These are phyloP conservation scores for Fusarium clavum DNA, from an alignment of 2,329 filamentous ascomycete genomes.

Conservation along the genomic window DNA sequence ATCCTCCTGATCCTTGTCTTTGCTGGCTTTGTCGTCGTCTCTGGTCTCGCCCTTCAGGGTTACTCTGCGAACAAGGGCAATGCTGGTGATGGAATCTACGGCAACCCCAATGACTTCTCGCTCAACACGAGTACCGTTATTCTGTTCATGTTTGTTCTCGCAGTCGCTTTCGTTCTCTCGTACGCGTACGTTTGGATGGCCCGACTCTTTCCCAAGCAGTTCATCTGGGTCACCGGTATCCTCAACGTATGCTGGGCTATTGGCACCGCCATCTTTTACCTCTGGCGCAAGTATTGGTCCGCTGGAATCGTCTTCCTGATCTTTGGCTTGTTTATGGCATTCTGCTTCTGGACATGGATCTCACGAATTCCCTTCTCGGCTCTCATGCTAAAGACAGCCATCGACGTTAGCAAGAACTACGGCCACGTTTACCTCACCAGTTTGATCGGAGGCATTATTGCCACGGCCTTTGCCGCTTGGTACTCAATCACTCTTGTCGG, in stretches of 20 bases:
- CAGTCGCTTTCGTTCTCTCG: constrained; percentile 78
- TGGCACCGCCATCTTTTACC: constrained; percentile 89
- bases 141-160: constrained; percentile 83
- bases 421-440: constrained; percentile 91
- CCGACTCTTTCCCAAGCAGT: constrained; percentile 84
- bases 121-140: constrained; percentile 88
- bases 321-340: constrained; percentile 77
- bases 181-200: constrained; percentile 81
- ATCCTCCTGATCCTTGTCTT: constrained; percentile 79
- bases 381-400: constrained; percentile 86
- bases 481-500: constrained; percentile 87
- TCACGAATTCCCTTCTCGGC: constrained; percentile 90
- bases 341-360: constrained; percentile 92
- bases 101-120: constrained; percentile 70
- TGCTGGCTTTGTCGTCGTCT: constrained; percentile 80
- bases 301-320: constrained; percentile 89
- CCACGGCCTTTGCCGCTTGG: constrained; percentile 83
- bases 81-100: constrained; percentile 80
- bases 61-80: constrained; percentile 73
- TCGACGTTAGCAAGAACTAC: constrained; percentile 84
- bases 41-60: constrained; percentile 78
- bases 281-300: constrained; percentile 79
- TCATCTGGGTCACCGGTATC: constrained; percentile 93
- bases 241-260: constrained; percentile 86
- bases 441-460: constrained; percentile 81